Conservation (phyloP, 257 asterid species). For the Marsdenia floribunda region DNA sequence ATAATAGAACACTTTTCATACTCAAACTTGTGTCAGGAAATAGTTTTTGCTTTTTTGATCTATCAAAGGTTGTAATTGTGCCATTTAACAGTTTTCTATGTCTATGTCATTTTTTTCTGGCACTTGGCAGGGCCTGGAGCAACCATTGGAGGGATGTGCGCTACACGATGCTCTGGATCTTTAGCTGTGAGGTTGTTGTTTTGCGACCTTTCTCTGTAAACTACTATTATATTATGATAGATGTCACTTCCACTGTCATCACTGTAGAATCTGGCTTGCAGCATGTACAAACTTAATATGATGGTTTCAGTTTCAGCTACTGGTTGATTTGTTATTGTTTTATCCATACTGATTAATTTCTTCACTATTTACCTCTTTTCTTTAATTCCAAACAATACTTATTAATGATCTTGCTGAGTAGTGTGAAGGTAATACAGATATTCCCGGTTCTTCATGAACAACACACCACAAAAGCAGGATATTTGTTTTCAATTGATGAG, state of each 20-base stretch:
- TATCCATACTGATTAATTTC: not conserved
- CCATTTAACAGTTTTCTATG: not conserved
- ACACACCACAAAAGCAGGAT: not conserved
- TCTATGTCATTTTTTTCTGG: not conserved
- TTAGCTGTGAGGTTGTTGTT: constrained; percentile 86
- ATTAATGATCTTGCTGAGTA: not conserved
- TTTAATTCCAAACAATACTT: not conserved
- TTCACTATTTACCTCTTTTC: not conserved
- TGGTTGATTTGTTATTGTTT: not conserved
- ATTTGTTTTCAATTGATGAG: not conserved
- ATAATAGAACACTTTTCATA: not conserved
- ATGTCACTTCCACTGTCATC: not conserved
- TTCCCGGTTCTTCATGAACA: not conserved
- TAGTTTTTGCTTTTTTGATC: not conserved
- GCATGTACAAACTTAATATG: not conserved
- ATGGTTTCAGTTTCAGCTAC: not conserved
- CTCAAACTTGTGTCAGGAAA: not conserved
- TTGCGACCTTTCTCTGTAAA: constrained; percentile 3
- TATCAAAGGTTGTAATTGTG: not conserved
- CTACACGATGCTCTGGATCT: constrained; percentile 99
- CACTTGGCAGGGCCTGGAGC: constrained; percentile 91
- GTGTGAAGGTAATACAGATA: not conserved
- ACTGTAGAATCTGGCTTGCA: not conserved
- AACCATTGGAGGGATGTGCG: constrained; percentile 99
- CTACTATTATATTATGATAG: not conserved